phyloP scores from a whole-genome alignment of 768 basidiomycete genomes.

The Boletellus emodensis region DNA sequence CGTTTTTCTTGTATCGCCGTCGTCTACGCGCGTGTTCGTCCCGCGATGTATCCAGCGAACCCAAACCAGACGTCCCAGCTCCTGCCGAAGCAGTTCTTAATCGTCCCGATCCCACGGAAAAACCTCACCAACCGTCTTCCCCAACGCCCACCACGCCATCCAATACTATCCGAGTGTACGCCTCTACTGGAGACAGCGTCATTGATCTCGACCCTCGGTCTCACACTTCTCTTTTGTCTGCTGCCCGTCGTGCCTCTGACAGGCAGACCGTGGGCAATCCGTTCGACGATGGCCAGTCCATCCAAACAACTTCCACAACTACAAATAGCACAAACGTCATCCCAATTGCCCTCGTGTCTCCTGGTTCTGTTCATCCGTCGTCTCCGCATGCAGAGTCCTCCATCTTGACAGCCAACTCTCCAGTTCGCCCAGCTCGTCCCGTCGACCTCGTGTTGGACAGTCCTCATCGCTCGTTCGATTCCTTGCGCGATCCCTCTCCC shows the following conservation, averaged over 20 bases:
- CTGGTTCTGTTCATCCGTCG: slow-evolving; percentile 41
- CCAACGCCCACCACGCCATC: slow-evolving; percentile 5
- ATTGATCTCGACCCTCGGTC: slow-evolving; percentile 60
- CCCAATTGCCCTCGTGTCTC: slow-evolving; percentile 75
- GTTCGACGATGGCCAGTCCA: slow-evolving; percentile 73
- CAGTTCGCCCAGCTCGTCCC: slow-evolving; percentile 53
- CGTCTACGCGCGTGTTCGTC: slow-evolving; percentile 41
- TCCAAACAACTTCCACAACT: slow-evolving; percentile 69
- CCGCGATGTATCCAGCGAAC: slow-evolving; percentile 32
- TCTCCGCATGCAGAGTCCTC: slow-evolving; percentile 32
- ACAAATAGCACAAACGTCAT: slow-evolving; percentile 83
- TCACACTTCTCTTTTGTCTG: slow-evolving; percentile 26
- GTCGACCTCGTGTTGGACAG: slow-evolving; percentile 60
- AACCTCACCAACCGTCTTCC: slow-evolving; percentile 30
- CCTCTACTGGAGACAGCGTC: slow-evolving; percentile 44
- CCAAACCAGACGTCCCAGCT: slow-evolving; percentile 62
- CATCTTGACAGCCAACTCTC: slow-evolving; percentile 31
- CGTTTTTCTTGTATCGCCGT: slow-evolving; percentile 66
- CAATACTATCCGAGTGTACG: slow-evolving; percentile 47
- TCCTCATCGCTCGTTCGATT: slow-evolving; percentile 56
- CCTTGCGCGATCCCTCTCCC: slow-evolving; percentile 35
- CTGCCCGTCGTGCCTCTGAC: slow-evolving; percentile 16
- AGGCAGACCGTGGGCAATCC: slow-evolving; percentile 48
- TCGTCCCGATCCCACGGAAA: slow-evolving; percentile 78
- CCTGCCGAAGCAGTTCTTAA: slow-evolving; percentile 74